These are phyloP conservation scores for Chondrostereum purpureum DNA, from an alignment of 1,284 basidiomycete genomes.

Conservation along the genomic window DNA sequence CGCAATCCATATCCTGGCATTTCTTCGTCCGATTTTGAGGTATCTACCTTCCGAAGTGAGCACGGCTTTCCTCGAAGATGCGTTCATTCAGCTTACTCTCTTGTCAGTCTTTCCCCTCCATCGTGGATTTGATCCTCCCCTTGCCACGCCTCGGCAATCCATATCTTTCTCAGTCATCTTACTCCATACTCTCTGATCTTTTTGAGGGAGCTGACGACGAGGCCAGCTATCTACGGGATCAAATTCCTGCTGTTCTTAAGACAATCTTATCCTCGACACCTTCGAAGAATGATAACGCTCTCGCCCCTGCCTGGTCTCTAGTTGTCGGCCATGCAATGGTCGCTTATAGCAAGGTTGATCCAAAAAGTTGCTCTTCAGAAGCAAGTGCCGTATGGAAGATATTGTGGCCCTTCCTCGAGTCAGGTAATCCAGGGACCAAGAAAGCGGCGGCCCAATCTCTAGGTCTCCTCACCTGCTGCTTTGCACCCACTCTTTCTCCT, in stretches of 20 bases:
- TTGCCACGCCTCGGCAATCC: conserved; percentile 80
- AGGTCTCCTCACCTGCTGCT: conserved; percentile 59
- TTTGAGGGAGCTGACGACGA: conserved; percentile 52
- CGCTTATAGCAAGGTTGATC: conserved; percentile 45
- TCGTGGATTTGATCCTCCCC: conserved; percentile 66
- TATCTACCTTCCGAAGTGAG: conserved; percentile 58
- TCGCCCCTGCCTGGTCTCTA: conserved; percentile 69
- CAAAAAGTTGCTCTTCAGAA: conserved; percentile 43
- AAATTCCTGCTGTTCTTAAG: conserved; percentile 65
- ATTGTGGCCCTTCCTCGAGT: conserved; percentile 71
- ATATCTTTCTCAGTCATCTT: conserved; percentile 80
- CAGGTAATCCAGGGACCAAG: conserved; percentile 45
- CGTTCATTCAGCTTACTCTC: conserved; percentile 15
- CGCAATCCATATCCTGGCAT: conserved; percentile 77
- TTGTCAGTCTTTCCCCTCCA: conserved; percentile 58
- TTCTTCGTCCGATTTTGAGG: conserved; percentile 60
- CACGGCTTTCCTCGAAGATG: conserved; percentile 7
- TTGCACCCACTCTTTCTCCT: conserved; percentile 57
- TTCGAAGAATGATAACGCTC: conserved; percentile 49
- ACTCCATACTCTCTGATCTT: conserved; percentile 73
- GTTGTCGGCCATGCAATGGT: conserved; percentile 68
- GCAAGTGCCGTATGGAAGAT: conserved; percentile 70
- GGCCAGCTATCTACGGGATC: conserved; percentile 37
- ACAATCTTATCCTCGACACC: conserved; percentile 75
- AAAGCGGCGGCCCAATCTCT: conserved; percentile 63